phyloP scores from a whole-genome alignment of 768 basidiomycete genomes.

The Inosperma sp. region DNA sequence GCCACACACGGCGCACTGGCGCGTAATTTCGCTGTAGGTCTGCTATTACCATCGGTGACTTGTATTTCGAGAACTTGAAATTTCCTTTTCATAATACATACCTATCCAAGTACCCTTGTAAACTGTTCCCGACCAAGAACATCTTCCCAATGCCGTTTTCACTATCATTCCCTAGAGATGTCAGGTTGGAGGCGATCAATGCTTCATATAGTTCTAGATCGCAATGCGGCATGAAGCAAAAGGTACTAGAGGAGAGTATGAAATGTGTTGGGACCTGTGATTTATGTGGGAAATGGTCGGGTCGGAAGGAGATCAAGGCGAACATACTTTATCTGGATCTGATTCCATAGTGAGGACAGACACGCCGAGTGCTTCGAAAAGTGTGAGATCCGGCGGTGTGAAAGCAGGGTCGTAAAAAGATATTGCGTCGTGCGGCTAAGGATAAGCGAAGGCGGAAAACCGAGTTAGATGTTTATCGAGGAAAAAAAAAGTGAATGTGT shows the following conservation, averaged over 20 bases:
- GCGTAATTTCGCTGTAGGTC: too few relatives aligned
- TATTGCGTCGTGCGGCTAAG: slow-evolving; percentile 45
- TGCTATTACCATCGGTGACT: too few relatives aligned
- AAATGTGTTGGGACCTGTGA: too few relatives aligned
- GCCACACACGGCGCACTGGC: too few relatives aligned
- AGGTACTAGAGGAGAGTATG: too few relatives aligned
- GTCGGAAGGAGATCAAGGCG: too few relatives aligned
- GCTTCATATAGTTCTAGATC: slow-evolving; percentile 67
- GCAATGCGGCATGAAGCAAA: slow-evolving; percentile 79
- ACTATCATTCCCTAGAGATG: slow-evolving; percentile 40
- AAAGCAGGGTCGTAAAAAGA: slow-evolving; percentile 73
- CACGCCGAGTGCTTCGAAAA: slow-evolving; percentile 45
- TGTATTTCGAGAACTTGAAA: neutral
- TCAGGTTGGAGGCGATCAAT: slow-evolving; percentile 46
- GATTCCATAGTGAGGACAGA: slow-evolving; percentile 32
- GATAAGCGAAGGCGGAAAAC: neutral
- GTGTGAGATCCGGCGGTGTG: slow-evolving; percentile 50
- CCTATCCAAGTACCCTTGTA: slow-evolving; percentile 66
- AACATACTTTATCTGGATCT: too few relatives aligned
- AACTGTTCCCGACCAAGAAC: slow-evolving; percentile 60
- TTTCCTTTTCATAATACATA: slow-evolving; percentile 27
- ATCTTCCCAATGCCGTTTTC: slow-evolving; percentile 37
- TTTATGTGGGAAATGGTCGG: too few relatives aligned
- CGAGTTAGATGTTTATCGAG: neutral
- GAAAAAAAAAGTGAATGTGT: slow-evolving; percentile 29